Conservation (phyloP, 2,329 filamentous ascomycete genomes). For the Diaporthe eres region DNA sequence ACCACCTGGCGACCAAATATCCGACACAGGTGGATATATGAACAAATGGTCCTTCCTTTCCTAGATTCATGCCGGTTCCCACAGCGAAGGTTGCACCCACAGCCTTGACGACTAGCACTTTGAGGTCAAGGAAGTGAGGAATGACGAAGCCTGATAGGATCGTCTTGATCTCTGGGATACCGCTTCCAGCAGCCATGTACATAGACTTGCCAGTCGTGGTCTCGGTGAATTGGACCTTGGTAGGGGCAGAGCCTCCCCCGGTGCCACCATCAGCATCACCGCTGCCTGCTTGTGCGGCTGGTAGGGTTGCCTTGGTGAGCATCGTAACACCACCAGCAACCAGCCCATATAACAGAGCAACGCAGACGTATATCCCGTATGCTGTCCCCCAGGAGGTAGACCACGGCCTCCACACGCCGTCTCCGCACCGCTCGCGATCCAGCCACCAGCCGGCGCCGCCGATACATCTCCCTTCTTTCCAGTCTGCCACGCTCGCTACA, state of each 20-base stretch:
- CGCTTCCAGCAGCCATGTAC: constrained; percentile 71
- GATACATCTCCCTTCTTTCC: constrained; percentile 68
- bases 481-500: constrained; percentile 67
- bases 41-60: constrained; percentile 74
- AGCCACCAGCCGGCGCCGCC: constrained; percentile 55
- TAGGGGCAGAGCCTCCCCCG: background rate
- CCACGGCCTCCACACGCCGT: constrained; percentile 60
- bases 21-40: constrained; percentile 72
- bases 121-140: constrained; percentile 68
- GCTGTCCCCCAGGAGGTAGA: constrained; percentile 45
- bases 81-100: constrained; percentile 72
- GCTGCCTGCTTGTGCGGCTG: constrained; percentile 54
- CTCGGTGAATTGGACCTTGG: constrained; percentile 36
- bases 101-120: constrained; percentile 69
- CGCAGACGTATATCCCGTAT: constrained; percentile 48
- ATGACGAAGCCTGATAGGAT: constrained; percentile 73
- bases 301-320: constrained; percentile 60
- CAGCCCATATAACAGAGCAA: constrained; percentile 47
- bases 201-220: constrained; percentile 61
- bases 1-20: constrained; percentile 61
- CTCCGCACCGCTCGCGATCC: constrained; percentile 66
- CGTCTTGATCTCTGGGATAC: constrained; percentile 74
- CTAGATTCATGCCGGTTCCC: constrained; percentile 71
- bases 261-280: constrained; percentile 41
- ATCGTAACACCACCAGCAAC: constrained; percentile 48